Evolutionary conservation across 441 rosid genomes (phyloP).

Genomic region (Melianthus villosus): DNA sequence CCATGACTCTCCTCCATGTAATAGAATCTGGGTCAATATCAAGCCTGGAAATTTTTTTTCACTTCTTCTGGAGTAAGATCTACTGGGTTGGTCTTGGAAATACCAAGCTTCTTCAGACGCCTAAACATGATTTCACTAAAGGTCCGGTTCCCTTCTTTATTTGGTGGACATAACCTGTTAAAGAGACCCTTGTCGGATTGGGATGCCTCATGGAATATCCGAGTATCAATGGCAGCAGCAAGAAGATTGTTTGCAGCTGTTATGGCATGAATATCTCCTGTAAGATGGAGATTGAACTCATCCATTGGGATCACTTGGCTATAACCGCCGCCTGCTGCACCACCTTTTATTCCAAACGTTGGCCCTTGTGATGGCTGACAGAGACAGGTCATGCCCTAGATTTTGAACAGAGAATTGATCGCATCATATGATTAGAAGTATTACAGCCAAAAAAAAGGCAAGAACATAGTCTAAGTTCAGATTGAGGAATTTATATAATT

Average conservation of each 20-base stretch:
- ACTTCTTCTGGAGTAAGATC: conserved; percentile 73
- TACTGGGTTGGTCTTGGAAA: conserved; percentile 60
- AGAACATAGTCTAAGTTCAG: too few relatives aligned
- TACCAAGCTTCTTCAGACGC: conserved; percentile 73
- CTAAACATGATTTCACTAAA: conserved; percentile 73
- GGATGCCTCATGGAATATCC: conserved; percentile 76
- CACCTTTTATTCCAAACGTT: conserved; percentile 95
- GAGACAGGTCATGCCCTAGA: conserved; percentile 78
- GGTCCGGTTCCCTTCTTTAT: conserved; percentile 70
- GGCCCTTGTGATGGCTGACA: conserved; percentile 99
- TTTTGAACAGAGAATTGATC: conserved; percentile 2
- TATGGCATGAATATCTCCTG: conserved; percentile 95
- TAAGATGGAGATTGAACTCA: conserved; percentile 90
- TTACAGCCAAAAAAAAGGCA: too few relatives aligned
- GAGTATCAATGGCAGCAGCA: conserved; percentile 93
- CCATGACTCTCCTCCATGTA: conserved; percentile 98
- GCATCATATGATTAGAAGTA: too few relatives aligned
- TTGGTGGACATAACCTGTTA: conserved; percentile 64
- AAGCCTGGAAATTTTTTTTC: conserved; percentile 67
- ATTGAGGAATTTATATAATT: too few relatives aligned
- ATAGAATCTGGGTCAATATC: conserved; percentile 72
- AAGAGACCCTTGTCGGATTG: conserved; percentile 92
- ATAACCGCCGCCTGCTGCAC: conserved; percentile 98
- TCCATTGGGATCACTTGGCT: conserved; percentile 99
- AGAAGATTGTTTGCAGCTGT: conserved; percentile 97